Conservation (phyloP, 371 early-diverging fungal genomes). For the Umbelopsis sp. region DNA sequence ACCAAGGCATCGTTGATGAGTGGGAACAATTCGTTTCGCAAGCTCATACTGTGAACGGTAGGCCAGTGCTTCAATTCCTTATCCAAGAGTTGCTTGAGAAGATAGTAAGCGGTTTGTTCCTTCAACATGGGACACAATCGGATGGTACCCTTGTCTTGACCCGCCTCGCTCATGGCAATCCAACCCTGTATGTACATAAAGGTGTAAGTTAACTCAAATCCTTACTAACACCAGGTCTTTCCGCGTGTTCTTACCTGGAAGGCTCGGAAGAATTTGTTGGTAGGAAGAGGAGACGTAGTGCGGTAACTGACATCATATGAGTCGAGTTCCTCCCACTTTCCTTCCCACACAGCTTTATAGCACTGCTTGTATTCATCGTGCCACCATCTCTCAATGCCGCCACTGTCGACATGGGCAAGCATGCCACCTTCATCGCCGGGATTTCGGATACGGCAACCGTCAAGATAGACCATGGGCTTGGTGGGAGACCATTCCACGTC, state of each 20-base stretch:
- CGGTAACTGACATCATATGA: constrained; percentile 7
- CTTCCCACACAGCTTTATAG: constrained; percentile 18
- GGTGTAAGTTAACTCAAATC: background rate
- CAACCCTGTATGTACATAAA: constrained; percentile 9
- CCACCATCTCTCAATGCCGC: constrained; percentile 14
- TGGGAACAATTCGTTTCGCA: background rate
- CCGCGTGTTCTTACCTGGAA: background rate
- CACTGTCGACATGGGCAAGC: constrained; percentile 13
- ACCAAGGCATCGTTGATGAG: constrained; percentile 14
- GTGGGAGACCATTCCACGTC: constrained; percentile 4
- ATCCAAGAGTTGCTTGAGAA: constrained; percentile 15
- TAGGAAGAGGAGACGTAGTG: constrained; percentile 5
- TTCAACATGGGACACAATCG: constrained; percentile 7
- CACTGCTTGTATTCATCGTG: constrained; percentile 33
- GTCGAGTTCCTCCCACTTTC: constrained; percentile 11
- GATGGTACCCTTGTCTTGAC: constrained; percentile 14
- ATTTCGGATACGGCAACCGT: constrained; percentile 10
- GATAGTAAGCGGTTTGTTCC: constrained; percentile 17
- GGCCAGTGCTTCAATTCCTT: constrained; percentile 11
- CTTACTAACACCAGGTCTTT: background rate
- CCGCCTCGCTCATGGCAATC: constrained; percentile 9
- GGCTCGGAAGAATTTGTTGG: constrained; percentile 15
- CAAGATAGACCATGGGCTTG: constrained; percentile 12
- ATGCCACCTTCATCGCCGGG: constrained; percentile 8
- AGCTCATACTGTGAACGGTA: constrained; percentile 13